Evolutionary conservation across 2,329 filamentous ascomycete species (phyloP), one percentile per base, ranked within the genome.

Genomic region (Stachybotrys echinatus): DNA sequence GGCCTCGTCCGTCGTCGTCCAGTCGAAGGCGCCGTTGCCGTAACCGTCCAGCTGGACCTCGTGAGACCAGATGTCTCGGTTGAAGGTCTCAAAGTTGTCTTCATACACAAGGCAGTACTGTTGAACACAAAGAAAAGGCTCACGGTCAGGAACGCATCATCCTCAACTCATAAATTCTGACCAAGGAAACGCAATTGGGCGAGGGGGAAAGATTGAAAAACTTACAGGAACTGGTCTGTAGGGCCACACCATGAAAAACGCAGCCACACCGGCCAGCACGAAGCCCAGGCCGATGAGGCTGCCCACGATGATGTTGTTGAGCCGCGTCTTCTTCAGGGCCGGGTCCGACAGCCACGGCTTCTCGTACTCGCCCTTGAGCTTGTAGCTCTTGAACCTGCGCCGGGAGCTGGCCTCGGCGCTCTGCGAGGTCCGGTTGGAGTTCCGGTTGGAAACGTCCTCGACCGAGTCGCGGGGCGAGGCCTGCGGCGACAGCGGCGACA

Each of bases 11-110:
- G 61, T 65, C 6, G 77, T 80, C 1, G 77, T 79, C 76, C 75
- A 78, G 65, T 80, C 77, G 57, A 80, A 80, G 34, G 71, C 67
- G 17, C 74, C 74, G n/a, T 69, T 74, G 45, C 74, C 71, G 54
- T 68, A 74, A 10, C 67, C 74, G 48, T 68, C 64, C n/a, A 72
- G 57, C 60, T 68, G 61, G 17, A 77, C 70, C 56, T 79, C 74
- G 50, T 74, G 70, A 8, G 68, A 70, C 77, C 77, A 80, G n/a
- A 74, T 58, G 40, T 62, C 58, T 12, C 61, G 62, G 60, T 76
- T 65, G 42, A 79, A 63, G 2, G 62, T 65, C 17, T 65, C 63
- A 59, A 80, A 81, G 54, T 74, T 59, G 52, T 81, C 77, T 45
- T 75, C 70, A 39, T 75, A 65, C 5, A 80, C 62, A n/a, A 74